These are phyloP conservation scores for Tillandsia fasciculata DNA, from an alignment of 176 grass and related monocot genomes.

Conservation along the genomic window DNA sequence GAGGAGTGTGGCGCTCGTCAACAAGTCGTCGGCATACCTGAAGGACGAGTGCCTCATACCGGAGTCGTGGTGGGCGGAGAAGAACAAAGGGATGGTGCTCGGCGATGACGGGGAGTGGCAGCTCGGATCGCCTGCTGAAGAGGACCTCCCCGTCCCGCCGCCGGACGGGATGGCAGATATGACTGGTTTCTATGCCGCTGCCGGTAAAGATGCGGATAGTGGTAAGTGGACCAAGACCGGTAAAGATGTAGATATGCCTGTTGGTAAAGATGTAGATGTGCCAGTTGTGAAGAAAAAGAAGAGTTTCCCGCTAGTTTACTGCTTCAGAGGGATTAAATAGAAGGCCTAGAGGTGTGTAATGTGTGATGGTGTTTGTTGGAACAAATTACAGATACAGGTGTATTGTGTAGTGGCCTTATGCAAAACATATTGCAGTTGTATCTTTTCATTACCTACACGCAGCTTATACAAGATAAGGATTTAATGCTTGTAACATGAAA, in stretches of 20 bases:
- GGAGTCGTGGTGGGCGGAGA: constrained; percentile 87
- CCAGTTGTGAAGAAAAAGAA: neutral
- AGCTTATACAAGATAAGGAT: no score
- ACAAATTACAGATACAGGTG: no score
- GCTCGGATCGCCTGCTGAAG: constrained; percentile 31
- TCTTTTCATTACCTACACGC: no score
- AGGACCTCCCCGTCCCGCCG: constrained; percentile 50
- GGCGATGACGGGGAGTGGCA: constrained; percentile 43
- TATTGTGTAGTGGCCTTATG: no score
- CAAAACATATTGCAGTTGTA: no score
- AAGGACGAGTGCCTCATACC: constrained; percentile 68
- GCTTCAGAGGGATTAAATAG: neutral
- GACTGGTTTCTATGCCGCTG: neutral
- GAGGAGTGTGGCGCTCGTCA: constrained; percentile 67
- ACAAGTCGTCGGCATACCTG: constrained; percentile 73
- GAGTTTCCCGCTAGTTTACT: neutral
- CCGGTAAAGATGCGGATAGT: neutral
- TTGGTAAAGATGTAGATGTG: no score
- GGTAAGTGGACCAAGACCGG: neutral
- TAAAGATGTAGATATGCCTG: no score
- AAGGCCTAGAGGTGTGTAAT: neutral
- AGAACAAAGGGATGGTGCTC: constrained; percentile 73
- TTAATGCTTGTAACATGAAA: no score
- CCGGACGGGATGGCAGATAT: constrained; percentile 14
- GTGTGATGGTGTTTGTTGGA: no score